phyloP scores from a whole-genome alignment of 768 basidiomycete species.

The Lactarius indigo region DNA sequence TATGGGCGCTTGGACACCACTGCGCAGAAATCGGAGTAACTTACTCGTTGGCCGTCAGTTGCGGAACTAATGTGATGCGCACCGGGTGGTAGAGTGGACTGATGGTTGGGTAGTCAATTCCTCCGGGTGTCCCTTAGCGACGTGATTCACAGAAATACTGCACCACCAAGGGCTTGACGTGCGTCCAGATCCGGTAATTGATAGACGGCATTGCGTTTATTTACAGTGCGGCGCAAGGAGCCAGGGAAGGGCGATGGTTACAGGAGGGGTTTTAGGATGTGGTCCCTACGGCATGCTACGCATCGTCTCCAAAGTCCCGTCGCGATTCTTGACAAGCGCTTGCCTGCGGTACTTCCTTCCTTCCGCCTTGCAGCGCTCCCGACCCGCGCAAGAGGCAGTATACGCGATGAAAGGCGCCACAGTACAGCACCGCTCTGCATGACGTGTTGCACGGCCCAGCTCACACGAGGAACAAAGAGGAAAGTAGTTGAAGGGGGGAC shows the following conservation, averaged over 20 bases:
- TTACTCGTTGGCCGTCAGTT: neutral
- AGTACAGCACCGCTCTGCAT: slow-evolving; percentile 14
- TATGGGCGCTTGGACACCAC: no score
- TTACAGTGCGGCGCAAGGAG: neutral
- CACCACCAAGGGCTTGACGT: neutral
- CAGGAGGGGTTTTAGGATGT: neutral
- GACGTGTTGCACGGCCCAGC: neutral
- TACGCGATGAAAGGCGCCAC: slow-evolving; percentile 15
- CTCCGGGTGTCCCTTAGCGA: no score
- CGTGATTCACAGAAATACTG: neutral
- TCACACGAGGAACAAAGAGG: neutral
- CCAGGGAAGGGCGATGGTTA: neutral
- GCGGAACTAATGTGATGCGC: neutral
- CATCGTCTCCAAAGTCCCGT: neutral
- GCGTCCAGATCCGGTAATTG: neutral
- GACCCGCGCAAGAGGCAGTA: slow-evolving; percentile 4
- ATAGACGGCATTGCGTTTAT: neutral
- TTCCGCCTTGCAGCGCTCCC: neutral
- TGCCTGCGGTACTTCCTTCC: neutral
- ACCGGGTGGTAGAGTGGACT: neutral
- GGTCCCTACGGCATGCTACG: neutral
- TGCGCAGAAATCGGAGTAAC: no score
- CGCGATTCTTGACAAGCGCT: neutral
- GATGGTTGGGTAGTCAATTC: neutral
- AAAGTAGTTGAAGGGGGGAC: neutral